Evolutionary conservation across 2,329 filamentous ascomycete species (phyloP).

Genomic region (Graphilbum sp.): DNA sequence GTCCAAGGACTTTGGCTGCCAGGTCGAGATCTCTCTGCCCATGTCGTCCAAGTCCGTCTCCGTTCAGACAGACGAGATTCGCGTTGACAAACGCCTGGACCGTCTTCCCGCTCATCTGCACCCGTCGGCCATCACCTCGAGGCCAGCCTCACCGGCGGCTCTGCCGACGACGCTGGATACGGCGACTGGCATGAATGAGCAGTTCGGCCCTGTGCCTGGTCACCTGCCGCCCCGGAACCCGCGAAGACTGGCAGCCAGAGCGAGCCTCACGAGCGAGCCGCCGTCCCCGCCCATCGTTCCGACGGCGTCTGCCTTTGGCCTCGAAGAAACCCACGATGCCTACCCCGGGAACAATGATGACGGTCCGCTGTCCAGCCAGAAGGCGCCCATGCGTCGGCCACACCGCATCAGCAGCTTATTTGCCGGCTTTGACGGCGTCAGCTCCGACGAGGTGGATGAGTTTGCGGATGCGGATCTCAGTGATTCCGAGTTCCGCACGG

Average conservation of each 20-base stretch:
- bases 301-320: constrained; percentile 10
- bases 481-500: constrained; percentile 52
- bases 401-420: constrained; percentile 74
- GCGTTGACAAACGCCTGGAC: constrained; percentile 61
- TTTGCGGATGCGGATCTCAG: constrained; percentile 44
- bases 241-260: constrained; percentile 31
- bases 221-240: constrained; percentile 44
- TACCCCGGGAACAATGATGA: constrained; percentile 74
- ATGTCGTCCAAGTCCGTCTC: constrained; percentile 34
- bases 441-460: constrained; percentile 49
- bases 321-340: constrained; percentile 37
- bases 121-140: constrained; percentile 55
- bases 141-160: constrained; percentile 35
- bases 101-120: constrained; percentile 63
- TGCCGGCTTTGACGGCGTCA: constrained; percentile 62
- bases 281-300: constrained; percentile 28
- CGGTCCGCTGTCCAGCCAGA: constrained; percentile 47
- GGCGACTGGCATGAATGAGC: constrained; percentile 18
- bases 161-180: constrained; percentile 10
- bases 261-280: constrained; percentile 26
- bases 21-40: constrained; percentile 44
- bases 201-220: constrained; percentile 35
- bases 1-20: constrained; percentile 66
- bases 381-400: constrained; percentile 47
- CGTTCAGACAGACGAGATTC: constrained; percentile 82